A percentile compares a stretch with the other conserved stretches of the same genome.
Conservation (phyloP, 2,329 filamentous ascomycete genomes). For the Monilinia aucupariae region DNA sequence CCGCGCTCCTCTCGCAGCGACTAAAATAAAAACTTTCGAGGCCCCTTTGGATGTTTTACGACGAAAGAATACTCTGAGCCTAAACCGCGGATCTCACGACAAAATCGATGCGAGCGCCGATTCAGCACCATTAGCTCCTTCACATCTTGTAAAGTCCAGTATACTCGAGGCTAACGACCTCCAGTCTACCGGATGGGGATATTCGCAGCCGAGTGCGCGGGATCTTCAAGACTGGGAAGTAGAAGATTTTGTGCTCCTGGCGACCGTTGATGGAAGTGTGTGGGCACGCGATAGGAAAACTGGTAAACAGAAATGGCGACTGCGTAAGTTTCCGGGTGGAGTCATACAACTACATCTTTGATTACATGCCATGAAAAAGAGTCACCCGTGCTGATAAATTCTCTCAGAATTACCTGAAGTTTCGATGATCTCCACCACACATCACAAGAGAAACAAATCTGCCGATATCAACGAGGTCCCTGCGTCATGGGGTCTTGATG, state of each 20-base stretch:
- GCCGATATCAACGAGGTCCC: constrained; percentile 52
- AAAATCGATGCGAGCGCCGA: constrained; percentile 85
- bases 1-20: constrained; percentile 29
- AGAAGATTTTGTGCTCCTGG: constrained; percentile 99
- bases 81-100: constrained; percentile 30
- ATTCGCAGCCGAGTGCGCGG: constrained; percentile 80
- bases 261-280: constrained; percentile 97
- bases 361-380: neutral
- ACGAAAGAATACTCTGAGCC: constrained; percentile 33
- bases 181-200: constrained; percentile 59
- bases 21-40: constrained; percentile 33
- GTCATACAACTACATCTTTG: neutral
- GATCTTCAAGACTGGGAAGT: constrained; percentile 99
- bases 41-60: constrained; percentile 28
- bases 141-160: constrained; percentile 92
- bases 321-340: constrained; percentile 7
- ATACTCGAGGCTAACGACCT: constrained; percentile 59
- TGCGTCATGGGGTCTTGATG: constrained; percentile 55
- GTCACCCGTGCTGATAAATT: constrained; percentile 60
- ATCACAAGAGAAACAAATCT: constrained; percentile 67
- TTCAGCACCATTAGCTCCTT: constrained; percentile 90
- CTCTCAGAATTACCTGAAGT: constrained; percentile 42
- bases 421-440: constrained; percentile 81
- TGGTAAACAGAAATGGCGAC: constrained; percentile 70
- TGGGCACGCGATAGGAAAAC: constrained; percentile 86